Conservation (phyloP, 345 rosid genomes). For the Draba incana region DNA sequence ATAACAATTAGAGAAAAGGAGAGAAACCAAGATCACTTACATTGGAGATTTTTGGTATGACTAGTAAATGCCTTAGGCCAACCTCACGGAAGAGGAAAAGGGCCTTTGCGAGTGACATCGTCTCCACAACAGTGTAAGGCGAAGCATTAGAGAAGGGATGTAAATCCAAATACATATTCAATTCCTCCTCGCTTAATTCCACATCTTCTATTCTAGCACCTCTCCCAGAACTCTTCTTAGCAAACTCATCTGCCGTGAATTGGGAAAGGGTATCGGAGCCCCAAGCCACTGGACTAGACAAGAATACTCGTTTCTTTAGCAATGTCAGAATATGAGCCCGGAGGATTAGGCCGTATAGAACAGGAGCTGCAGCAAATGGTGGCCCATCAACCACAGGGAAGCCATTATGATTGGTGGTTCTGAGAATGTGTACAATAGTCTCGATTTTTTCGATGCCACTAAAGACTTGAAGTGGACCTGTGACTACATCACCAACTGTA, state of each 20-base stretch:
- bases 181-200: slow-evolving; percentile 69
- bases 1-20: slow-evolving; percentile 10
- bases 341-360: slow-evolving; percentile 76
- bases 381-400: slow-evolving; percentile 82
- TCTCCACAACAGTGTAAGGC: slow-evolving; percentile 90
- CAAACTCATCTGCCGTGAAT: slow-evolving; percentile 68
- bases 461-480: slow-evolving; percentile 78
- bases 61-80: slow-evolving; percentile 85
- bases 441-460: slow-evolving; percentile 78
- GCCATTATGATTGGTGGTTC: slow-evolving; percentile 73
- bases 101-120: slow-evolving; percentile 94
- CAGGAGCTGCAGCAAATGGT: slow-evolving; percentile 50
- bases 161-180: slow-evolving; percentile 86
- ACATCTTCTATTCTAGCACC: slow-evolving; percentile 66
- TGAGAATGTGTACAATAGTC: slow-evolving; percentile 71
- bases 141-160: slow-evolving; percentile 91
- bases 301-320: slow-evolving; percentile 70
- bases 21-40: slow-evolving; percentile 53
- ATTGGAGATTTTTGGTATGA: slow-evolving; percentile 68
- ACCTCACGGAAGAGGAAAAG: slow-evolving; percentile 78
- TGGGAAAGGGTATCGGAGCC: slow-evolving; percentile 46
- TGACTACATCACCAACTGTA: slow-evolving; percentile 74
- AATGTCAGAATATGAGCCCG: slow-evolving; percentile 75
- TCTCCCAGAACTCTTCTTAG: slow-evolving; percentile 76
- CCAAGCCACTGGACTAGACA: slow-evolving; percentile 48